Percentiles rank a stretch among this genome's conserved stretches.
Evolutionary conservation across 768 basidiomycete species (phyloP).

Genomic region (Ephemerocybe angulata): DNA sequence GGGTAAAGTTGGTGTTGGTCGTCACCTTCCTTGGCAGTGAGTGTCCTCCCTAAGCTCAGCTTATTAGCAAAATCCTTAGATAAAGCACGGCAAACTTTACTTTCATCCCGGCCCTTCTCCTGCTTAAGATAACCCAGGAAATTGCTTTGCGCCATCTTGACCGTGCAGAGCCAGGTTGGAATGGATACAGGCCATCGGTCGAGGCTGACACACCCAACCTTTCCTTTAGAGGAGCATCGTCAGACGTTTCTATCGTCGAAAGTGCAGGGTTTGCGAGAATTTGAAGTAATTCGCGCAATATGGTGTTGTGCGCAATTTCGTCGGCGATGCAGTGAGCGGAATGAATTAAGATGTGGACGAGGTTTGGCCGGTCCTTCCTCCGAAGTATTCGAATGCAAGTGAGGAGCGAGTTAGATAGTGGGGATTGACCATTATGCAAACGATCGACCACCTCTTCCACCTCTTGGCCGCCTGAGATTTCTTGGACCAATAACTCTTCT

Average conservation of each 20-base stretch:
- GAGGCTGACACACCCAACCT: conserved; percentile 40
- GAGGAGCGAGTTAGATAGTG: conserved; percentile 41
- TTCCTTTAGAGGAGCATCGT: conserved; percentile 28
- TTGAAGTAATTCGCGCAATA: conserved; percentile 45
- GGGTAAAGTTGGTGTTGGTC: conserved; percentile 28
- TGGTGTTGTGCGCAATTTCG: conserved; percentile 38
- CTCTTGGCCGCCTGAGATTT: conserved; percentile 31
- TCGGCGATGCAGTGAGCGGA: conserved; percentile 51
- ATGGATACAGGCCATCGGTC: conserved; percentile 35
- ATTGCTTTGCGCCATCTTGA: conserved; percentile 46
- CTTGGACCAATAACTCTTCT: conserved; percentile 37
- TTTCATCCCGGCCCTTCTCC: conserved; percentile 29
- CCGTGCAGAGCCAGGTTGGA: conserved; percentile 24
- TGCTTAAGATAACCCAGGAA: conserved; percentile 32
- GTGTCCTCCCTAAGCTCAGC: conserved; percentile 64
- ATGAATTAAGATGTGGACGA: conserved; percentile 40
- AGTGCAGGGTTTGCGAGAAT: conserved; percentile 25
- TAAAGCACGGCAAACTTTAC: conserved; percentile 25
- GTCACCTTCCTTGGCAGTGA: conserved; percentile 46
- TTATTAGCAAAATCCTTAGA: too few relatives aligned
- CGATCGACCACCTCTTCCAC: conserved; percentile 25
- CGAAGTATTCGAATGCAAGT: conserved; percentile 40
- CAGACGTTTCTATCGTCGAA: not conserved
- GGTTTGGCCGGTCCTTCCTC: conserved; percentile 32
- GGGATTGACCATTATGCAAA: conserved; percentile 25